phyloP scores from a whole-genome alignment of 352 stramenopile species.

The Globisporangium splendens region DNA sequence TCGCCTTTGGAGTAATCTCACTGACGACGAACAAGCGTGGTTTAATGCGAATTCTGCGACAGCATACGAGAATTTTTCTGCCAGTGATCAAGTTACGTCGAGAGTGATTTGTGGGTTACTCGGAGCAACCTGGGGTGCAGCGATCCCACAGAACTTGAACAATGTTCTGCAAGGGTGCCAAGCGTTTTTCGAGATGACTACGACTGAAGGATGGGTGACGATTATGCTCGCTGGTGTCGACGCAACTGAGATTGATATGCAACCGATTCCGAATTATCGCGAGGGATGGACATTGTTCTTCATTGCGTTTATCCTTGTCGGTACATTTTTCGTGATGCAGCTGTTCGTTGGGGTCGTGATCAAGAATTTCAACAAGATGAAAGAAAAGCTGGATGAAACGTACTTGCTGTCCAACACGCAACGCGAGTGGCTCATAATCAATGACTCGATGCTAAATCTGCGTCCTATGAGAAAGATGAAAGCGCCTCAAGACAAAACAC shows the following conservation, averaged over 20 bases:
- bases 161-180: constrained; percentile 68
- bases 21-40: constrained; percentile 26
- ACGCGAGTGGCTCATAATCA: constrained; percentile 69
- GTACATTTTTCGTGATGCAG: constrained; percentile 91
- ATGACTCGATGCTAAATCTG: constrained; percentile 51
- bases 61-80: constrained; percentile 13
- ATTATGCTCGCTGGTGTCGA: constrained; percentile 89
- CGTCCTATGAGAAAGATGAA: constrained; percentile 37
- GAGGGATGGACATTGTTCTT: constrained; percentile 83
- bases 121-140: constrained; percentile 30
- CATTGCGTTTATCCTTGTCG: constrained; percentile 87
- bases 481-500: constrained; percentile 35
- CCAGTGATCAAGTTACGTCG: constrained; percentile 30
- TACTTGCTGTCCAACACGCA: constrained; percentile 73
- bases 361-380: constrained; percentile 89
- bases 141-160: constrained; percentile 75
- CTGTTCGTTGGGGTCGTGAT: constrained; percentile 94
- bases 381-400: constrained; percentile 53
- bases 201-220: constrained; percentile 87
- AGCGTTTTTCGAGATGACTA: constrained; percentile 91
- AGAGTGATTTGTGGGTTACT: constrained; percentile 39
- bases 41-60: constrained; percentile 24
- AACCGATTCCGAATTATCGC: constrained; percentile 80
- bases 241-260: constrained; percentile 86
- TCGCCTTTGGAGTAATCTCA: constrained; percentile 40